Conservation (phyloP, 768 basidiomycete species). For the Chalciporus piperatus region DNA sequence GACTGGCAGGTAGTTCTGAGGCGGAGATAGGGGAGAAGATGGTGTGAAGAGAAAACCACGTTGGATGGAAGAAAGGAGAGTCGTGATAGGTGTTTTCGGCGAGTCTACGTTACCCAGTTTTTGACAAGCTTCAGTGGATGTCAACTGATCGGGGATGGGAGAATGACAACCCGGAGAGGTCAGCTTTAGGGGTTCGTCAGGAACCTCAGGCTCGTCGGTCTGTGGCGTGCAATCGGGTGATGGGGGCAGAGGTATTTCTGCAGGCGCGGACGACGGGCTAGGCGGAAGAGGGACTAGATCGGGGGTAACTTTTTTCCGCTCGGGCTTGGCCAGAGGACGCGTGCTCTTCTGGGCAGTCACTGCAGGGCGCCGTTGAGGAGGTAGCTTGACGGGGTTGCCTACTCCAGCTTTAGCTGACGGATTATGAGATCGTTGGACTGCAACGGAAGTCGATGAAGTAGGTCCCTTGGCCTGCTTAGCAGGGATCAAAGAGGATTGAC, state of each 20-base stretch:
- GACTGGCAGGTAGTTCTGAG: constrained; percentile 39
- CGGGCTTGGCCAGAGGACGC: constrained; percentile 11
- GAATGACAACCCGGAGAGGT: background rate
- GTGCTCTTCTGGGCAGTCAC: constrained; percentile 7
- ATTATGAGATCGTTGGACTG: constrained; percentile 11
- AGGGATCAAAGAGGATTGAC: constrained; percentile 4
- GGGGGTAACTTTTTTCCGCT: constrained; percentile 15
- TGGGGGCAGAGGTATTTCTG: constrained; percentile 18
- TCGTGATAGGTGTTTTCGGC: constrained; percentile 63
- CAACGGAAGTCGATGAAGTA: background rate
- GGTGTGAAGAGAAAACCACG: constrained; percentile 68
- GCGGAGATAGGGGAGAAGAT: constrained; percentile 58
- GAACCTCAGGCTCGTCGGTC: constrained; percentile 1
- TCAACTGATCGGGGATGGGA: background rate
- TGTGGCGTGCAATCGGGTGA: constrained; percentile 14
- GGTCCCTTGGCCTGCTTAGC: constrained; percentile 9
- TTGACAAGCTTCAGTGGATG: constrained; percentile 1
- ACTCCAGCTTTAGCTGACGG: constrained; percentile 6
- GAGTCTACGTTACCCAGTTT: background rate
- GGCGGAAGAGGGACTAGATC: constrained; percentile 18
- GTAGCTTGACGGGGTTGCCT: constrained; percentile 1
- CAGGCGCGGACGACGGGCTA: constrained; percentile 19
- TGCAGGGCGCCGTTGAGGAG: constrained; percentile 9
- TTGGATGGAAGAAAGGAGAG: constrained; percentile 59
- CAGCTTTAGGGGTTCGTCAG: constrained; percentile 1